A percentile compares a stretch with the other conserved stretches of the same genome.
phyloP scores from a whole-genome alignment of 2,329 filamentous ascomycete species.

The Westerdykella ornata region DNA sequence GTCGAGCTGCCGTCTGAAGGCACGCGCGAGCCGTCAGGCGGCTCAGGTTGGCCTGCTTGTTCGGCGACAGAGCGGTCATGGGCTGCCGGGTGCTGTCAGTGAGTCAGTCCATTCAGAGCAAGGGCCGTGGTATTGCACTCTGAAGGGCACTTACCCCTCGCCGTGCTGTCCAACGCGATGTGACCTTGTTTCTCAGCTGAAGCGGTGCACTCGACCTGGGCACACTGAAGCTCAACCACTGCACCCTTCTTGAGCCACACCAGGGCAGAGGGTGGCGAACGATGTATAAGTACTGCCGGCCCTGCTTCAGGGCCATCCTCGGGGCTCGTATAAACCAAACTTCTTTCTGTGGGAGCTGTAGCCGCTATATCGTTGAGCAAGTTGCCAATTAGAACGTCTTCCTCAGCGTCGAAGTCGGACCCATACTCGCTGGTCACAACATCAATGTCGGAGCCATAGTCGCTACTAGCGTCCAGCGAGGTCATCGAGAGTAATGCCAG shows the following conservation, averaged over 20 bases:
- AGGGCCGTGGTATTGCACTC: neutral
- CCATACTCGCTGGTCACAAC: constrained; percentile 54
- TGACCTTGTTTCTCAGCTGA: neutral
- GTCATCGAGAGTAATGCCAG: neutral
- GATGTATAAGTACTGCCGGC: constrained; percentile 9
- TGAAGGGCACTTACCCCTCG: neutral
- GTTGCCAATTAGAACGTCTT: constrained; percentile 49
- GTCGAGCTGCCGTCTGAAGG: neutral
- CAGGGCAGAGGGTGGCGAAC: constrained; percentile 5
- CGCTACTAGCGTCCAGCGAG: constrained; percentile 35
- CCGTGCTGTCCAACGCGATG: neutral
- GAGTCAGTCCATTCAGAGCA: constrained; percentile 26
- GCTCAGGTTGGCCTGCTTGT: neutral
- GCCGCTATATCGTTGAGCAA: constrained; percentile 44
- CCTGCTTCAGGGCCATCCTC: constrained; percentile 11
- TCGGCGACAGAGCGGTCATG: neutral
- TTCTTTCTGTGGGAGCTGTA: constrained; percentile 19
- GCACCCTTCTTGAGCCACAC: neutral
- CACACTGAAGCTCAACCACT: neutral
- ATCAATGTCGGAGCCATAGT: constrained; percentile 60
- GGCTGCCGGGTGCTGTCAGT: constrained; percentile 34
- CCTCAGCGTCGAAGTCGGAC: constrained; percentile 51
- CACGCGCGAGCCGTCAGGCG: neutral
- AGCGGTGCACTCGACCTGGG: too few species aligned
- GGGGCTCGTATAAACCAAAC: constrained; percentile 18